Evolutionary conservation across 768 basidiomycete genomes (phyloP).

Genomic region (Macrocybe gigantea): DNA sequence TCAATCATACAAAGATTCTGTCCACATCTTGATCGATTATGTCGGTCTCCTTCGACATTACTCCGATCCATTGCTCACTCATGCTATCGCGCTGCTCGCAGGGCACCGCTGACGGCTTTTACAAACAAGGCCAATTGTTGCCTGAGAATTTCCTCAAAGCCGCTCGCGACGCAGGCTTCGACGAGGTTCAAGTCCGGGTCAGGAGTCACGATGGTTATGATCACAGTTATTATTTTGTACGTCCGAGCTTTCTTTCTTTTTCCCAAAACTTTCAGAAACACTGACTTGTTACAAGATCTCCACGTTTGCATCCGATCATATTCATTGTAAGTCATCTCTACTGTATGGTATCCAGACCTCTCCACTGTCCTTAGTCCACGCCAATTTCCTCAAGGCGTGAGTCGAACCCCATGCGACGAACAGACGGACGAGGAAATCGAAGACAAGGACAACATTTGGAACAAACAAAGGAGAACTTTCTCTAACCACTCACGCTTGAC

Average conservation of each 20-base stretch:
- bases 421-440: conserved; percentile 1
- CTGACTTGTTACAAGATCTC: conserved; percentile 55
- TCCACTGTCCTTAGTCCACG: conserved; percentile 58
- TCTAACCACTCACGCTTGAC: conserved; percentile 8
- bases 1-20: conserved; percentile 47
- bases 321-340: conserved; percentile 61
- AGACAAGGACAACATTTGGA: conserved; percentile 3
- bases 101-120: conserved; percentile 81
- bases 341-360: conserved; percentile 2
- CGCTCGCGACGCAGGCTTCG: conserved; percentile 66
- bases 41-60: conserved; percentile 32
- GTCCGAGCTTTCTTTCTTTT: conserved; percentile 7
- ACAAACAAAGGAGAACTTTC: background rate
- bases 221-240: conserved; percentile 83
- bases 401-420: background rate
- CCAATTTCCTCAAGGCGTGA: conserved; percentile 78
- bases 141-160: conserved; percentile 86
- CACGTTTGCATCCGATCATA: conserved; percentile 84
- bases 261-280: background rate
- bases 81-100: conserved; percentile 17
- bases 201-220: conserved; percentile 82
- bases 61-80: background rate
- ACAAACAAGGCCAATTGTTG: conserved; percentile 79
- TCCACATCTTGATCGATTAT: conserved; percentile 85
- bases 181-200: conserved; percentile 72